phyloP scores from a whole-genome alignment of 805 yeast species.

The Cyberlindnera bimundalis region DNA sequence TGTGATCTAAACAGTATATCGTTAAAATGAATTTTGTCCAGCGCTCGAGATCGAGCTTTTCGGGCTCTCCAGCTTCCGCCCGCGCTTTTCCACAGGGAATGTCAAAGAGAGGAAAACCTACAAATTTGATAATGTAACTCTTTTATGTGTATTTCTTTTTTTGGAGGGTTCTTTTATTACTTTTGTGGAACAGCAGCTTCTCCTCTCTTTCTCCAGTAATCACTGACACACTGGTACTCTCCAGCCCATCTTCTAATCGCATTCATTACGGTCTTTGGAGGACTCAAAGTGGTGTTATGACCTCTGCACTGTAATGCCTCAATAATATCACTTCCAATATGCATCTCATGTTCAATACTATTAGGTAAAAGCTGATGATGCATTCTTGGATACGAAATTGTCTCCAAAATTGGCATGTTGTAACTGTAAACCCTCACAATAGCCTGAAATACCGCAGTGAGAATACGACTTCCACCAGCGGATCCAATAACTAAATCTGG shows the following conservation, averaged over 20 bases:
- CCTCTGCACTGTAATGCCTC: constrained; percentile 42
- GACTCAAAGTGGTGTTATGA: constrained; percentile 40
- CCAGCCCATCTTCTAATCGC: constrained; percentile 42
- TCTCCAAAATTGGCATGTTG: constrained; percentile 55
- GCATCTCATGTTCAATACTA: constrained; percentile 54
- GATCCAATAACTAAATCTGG: constrained; percentile 81
- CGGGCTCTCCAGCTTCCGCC: too few relatives aligned
- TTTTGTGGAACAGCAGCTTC: constrained; percentile 46
- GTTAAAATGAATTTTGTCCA: too few relatives aligned
- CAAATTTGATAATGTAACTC: too few relatives aligned
- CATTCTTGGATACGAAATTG: constrained; percentile 74
- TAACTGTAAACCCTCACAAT: constrained; percentile 63
- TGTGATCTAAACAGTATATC: too few relatives aligned
- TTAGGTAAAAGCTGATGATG: constrained; percentile 92
- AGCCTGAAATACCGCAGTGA: constrained; percentile 80
- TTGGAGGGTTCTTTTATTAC: too few relatives aligned
- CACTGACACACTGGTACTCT: constrained; percentile 70
- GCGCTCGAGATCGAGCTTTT: too few relatives aligned
- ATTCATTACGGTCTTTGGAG: constrained; percentile 55
- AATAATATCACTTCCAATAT: constrained; percentile 41
- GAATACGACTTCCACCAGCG: constrained; percentile 89
- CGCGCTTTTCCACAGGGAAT: too few relatives aligned
- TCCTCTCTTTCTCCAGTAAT: constrained; percentile 87
- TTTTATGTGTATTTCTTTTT: too few relatives aligned
- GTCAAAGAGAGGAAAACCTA: too few relatives aligned